Base-by-base conservation (phyloP, 75 land plant species). In the Gnetum montanum region DNA sequence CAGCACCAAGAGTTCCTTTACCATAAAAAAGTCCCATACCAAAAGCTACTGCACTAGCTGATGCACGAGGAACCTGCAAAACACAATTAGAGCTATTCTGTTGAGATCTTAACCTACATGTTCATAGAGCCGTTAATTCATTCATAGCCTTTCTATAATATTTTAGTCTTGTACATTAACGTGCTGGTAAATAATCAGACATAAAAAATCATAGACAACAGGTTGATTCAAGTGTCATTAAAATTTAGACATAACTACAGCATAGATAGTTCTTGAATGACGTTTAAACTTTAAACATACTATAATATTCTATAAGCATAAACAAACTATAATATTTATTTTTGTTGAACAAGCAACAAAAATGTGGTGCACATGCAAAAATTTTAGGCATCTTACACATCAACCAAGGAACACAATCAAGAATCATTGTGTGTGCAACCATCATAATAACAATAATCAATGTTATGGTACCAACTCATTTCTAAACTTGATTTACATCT, bases 11-110 rank as follows among this genome's bases (percentile, higher is more conserved):
- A 38, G 20, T 57, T 28, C 97, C 97, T 61, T 60, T 72, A 1
- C 77, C 84, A 52, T 72, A 60, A 52, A 88, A 85, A 24, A 88
- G 61, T 5, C 97, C 97, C 76, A 88, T 79, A 38, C 97, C 97
- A 71, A 92, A 92, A 55, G 97, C 95, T 29, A 92, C 90, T 30
- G 97, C 90, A 79, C 97, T 92, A 24, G 94, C 94, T 49, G 97
- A 78, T 26, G 97, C 82, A 15, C 97, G 79, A 61, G 77, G 82
- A 31, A 92, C 72, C 97, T 92, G 65, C 46, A 50, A 12, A 13
- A 26, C 31, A 30, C 22, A 30, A 26, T 20, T 11, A 46, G 24
- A 26, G 29, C 8, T 19, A 8, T 50, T 10, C 28, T 18, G 7
- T 16, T 30, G 2, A n/a, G 22, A 0, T 12, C 31, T 49, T 49